Conservation (phyloP, 2,329 filamentous ascomycete species). For the Exophiala alcalophila region DNA sequence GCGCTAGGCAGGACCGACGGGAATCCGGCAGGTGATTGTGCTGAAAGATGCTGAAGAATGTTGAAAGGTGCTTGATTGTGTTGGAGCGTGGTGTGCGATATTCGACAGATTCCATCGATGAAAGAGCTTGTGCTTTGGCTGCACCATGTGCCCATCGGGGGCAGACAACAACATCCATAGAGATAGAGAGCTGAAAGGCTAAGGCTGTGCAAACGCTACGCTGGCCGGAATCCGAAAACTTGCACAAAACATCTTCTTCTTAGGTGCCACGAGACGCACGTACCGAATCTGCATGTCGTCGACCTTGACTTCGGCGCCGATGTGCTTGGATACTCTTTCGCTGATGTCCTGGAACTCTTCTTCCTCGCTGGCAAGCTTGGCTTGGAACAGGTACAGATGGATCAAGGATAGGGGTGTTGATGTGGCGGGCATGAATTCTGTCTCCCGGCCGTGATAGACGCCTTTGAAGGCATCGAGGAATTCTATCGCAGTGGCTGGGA, state of each 20-base stretch:
- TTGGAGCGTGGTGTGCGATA: no score
- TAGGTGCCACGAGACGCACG: conserved; percentile 84
- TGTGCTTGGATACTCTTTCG: conserved; percentile 60
- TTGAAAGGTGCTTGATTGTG: no score
- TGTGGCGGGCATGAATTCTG: conserved; percentile 62
- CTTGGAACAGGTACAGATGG: conserved; percentile 92
- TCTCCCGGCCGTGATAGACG: conserved; percentile 69
- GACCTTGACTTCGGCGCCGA: conserved; percentile 58
- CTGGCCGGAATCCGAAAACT: conserved; percentile 80
- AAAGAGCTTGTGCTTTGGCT: no score
- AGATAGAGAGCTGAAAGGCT: no score
- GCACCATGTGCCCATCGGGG: no score
- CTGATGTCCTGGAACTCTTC: conserved; percentile 61
- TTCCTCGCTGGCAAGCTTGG: conserved; percentile 72
- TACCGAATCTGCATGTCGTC: conserved; percentile 56
- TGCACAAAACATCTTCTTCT: conserved; percentile 96
- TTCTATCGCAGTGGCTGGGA: conserved; percentile 82
- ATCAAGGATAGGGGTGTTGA: conserved; percentile 68
- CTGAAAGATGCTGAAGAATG: no score
- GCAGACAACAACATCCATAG: no score
- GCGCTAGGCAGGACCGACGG: no score
- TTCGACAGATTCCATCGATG: no score
- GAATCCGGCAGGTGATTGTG: no score
- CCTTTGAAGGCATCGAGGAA: conserved; percentile 78
- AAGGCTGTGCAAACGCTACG: conserved; percentile 64